Conservation (phyloP, 257 asterid genomes). For the Nicotiana benthamiana region DNA sequence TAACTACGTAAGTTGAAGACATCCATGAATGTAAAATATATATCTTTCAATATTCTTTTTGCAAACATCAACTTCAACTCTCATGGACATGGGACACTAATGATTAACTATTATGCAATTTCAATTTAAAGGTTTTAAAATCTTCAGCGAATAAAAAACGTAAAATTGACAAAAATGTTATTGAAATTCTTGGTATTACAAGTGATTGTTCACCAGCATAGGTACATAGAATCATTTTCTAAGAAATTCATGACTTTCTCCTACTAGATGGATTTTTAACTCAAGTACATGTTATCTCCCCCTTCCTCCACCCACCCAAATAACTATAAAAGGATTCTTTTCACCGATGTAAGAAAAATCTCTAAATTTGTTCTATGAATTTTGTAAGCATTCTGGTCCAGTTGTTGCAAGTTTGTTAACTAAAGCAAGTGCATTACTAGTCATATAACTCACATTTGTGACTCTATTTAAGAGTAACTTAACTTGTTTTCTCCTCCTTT, state of each 20-base stretch:
- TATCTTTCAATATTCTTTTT: too few species aligned
- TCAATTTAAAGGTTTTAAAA: too few species aligned
- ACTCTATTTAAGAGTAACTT: conserved; percentile 24
- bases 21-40: background rate
- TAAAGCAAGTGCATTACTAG: conserved; percentile 70
- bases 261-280: too few species aligned
- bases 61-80: too few species aligned
- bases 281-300: too few species aligned
- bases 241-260: too few species aligned
- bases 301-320: too few species aligned
- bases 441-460: conserved; percentile 32
- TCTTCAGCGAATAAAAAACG: too few species aligned
- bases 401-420: conserved; percentile 53
- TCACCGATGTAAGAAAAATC: background rate
- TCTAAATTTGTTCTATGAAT: background rate
- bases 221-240: background rate
- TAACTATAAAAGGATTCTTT: too few species aligned
- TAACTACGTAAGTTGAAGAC: background rate
- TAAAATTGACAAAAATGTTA: background rate
- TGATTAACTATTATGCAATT: too few species aligned
- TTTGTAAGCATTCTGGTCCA: conserved; percentile 28
- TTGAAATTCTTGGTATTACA: background rate
- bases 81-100: too few species aligned
- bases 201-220: background rate
- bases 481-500: conserved; percentile 22